phyloP scores from a whole-genome alignment of 2,329 filamentous ascomycete genomes.

The Phialophora expanda region DNA sequence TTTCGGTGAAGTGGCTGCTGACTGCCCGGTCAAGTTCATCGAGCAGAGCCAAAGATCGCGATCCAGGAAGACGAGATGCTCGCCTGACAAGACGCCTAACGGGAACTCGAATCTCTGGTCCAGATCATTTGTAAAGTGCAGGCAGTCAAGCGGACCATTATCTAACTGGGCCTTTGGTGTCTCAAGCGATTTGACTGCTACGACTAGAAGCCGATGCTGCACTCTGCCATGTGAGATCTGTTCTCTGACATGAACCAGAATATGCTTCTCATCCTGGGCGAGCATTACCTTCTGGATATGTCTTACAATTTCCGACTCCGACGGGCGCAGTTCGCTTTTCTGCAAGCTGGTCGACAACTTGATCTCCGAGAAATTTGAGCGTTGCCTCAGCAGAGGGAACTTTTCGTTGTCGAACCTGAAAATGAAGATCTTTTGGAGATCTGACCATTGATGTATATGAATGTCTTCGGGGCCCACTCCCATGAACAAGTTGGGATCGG shows the following conservation, averaged over 20 bases:
- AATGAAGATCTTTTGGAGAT: slow-evolving; percentile 9
- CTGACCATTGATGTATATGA: slow-evolving; percentile 15
- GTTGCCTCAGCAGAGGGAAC: slow-evolving; percentile 9
- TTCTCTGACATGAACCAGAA: slow-evolving; percentile 13
- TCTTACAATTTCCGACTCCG: neutral
- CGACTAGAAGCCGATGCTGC: slow-evolving; percentile 14
- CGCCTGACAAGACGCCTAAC: slow-evolving; percentile 20
- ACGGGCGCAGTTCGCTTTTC: neutral
- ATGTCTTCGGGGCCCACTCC: slow-evolving; percentile 23
- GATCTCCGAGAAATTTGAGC: neutral
- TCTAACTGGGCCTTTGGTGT: neutral
- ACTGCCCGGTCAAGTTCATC: neutral
- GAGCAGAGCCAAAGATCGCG: slow-evolving; percentile 24
- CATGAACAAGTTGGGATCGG: slow-evolving; percentile 15
- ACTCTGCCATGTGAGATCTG: neutral
- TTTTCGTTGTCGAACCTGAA: slow-evolving; percentile 8
- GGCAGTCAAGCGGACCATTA: neutral
- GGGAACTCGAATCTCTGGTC: slow-evolving; percentile 6
- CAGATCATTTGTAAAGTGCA: neutral
- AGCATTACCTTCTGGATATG: slow-evolving; percentile 10
- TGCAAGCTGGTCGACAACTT: neutral
- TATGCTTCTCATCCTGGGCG: slow-evolving; percentile 16
- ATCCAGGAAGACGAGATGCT: slow-evolving; percentile 16
- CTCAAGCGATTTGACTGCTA: slow-evolving; percentile 5
- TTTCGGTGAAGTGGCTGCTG: neutral